A percentile compares a stretch with the other conserved stretches of the same genome.
Conservation (phyloP, 345 rosid genomes). For the Sapria himalayana region DNA sequence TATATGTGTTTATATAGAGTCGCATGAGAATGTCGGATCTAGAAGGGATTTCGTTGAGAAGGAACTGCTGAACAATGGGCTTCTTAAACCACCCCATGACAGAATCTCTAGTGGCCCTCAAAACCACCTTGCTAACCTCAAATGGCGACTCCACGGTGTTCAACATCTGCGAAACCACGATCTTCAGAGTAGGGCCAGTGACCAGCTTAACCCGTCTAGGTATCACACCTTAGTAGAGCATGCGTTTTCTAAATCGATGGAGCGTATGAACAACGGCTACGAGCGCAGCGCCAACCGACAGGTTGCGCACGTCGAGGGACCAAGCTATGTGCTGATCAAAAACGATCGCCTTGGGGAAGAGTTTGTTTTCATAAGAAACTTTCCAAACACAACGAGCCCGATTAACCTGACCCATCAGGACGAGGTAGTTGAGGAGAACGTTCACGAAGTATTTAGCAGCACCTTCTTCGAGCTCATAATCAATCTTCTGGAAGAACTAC, state of each 20-base stretch:
- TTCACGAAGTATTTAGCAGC: constrained; percentile 83
- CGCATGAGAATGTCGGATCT: constrained; percentile 84
- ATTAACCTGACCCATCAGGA: constrained; percentile 89
- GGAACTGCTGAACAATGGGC: constrained; percentile 92
- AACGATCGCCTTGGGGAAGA: constrained; percentile 90
- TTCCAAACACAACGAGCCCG: constrained; percentile 94
- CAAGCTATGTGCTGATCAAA: constrained; percentile 95
- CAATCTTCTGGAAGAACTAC: constrained; percentile 79
- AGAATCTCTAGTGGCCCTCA: constrained; percentile 74
- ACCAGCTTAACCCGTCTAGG: constrained; percentile 92
- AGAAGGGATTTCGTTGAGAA: constrained; percentile 75
- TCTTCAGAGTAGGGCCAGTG: constrained; percentile 85
- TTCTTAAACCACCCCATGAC: constrained; percentile 98
- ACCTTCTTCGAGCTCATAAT: constrained; percentile 89
- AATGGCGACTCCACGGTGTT: constrained; percentile 88
- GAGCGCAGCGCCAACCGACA: constrained; percentile 93
- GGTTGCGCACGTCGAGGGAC: constrained; percentile 87
- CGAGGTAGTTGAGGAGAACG: constrained; percentile 87
- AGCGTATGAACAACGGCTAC: constrained; percentile 89
- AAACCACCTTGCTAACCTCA: constrained; percentile 84
- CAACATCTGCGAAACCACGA: constrained; percentile 78
- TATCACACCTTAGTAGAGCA: constrained; percentile 81
- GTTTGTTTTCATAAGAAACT: constrained; percentile 92
- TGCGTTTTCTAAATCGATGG: constrained; percentile 84
- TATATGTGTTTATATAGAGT: too few relatives aligned